phyloP scores from a whole-genome alignment of 140 eudicot species.

The Cichorium intybus region DNA sequence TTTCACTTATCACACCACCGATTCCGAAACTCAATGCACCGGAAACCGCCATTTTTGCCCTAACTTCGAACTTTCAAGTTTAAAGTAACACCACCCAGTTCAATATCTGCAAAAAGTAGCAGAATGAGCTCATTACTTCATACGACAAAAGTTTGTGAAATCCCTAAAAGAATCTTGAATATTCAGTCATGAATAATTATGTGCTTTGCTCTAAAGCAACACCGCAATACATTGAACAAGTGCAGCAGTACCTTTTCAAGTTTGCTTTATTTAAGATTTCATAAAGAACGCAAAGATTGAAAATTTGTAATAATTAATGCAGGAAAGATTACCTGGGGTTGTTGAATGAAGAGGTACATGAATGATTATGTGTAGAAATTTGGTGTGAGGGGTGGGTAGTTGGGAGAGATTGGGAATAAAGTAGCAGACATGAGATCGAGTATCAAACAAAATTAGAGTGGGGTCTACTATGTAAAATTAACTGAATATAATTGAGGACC shows the following conservation, averaged over 20 bases:
- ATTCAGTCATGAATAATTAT: neutral
- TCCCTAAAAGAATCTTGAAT: neutral
- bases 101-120: slow-evolving; percentile 28
- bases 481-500: neutral
- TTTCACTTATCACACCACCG: slow-evolving; percentile 31
- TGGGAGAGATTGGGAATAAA: slow-evolving; percentile 21
- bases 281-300: neutral
- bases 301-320: neutral
- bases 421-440: slow-evolving; percentile 19
- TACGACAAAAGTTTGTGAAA: neutral
- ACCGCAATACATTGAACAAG: neutral
- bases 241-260: slow-evolving; percentile 2
- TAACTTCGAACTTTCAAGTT: slow-evolving; percentile 4
- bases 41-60: slow-evolving; percentile 41
- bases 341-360: slow-evolving; percentile 9
- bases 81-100: slow-evolving; percentile 18
- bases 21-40: slow-evolving; percentile 41
- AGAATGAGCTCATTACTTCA: neutral
- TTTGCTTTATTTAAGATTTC: neutral
- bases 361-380: slow-evolving; percentile 11
- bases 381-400: slow-evolving; percentile 34
- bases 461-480: neutral
- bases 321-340: slow-evolving; percentile 2
- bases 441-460: slow-evolving; percentile 23
- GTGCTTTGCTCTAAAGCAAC: neutral